Percentiles rank a stretch among this genome's conserved stretches.
Evolutionary conservation across 2,329 filamentous ascomycete genomes (phyloP).

Genomic region (Keithomyces neogunnii): DNA sequence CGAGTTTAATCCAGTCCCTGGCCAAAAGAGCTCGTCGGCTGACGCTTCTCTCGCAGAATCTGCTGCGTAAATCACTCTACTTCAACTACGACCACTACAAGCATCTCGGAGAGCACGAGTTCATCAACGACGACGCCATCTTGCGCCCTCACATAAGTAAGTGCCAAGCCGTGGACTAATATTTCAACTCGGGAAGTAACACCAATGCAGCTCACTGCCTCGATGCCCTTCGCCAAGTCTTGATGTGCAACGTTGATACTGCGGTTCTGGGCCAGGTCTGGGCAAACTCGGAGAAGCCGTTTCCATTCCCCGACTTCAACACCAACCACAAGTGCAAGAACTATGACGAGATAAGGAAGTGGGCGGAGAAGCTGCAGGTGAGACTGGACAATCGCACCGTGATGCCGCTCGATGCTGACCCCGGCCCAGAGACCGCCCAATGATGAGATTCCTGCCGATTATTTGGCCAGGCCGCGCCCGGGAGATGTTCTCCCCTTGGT

Average conservation of each 20-base stretch:
- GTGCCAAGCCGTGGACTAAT: slow-evolving; percentile 12
- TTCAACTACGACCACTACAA: slow-evolving; percentile 54
- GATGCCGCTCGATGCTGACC: background rate
- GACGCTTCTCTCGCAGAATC: slow-evolving; percentile 30
- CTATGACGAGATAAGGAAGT: slow-evolving; percentile 42
- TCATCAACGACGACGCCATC: slow-evolving; percentile 45
- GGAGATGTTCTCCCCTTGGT: background rate
- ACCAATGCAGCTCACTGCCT: slow-evolving; percentile 39
- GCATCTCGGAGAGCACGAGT: slow-evolving; percentile 38
- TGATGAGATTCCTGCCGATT: background rate
- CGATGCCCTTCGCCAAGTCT: slow-evolving; percentile 51
- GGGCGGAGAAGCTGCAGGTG: slow-evolving; percentile 45
- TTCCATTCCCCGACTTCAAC: slow-evolving; percentile 53
- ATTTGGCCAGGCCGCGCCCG: background rate
- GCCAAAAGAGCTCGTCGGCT: background rate
- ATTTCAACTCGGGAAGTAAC: background rate
- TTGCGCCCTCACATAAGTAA: slow-evolving; percentile 49
- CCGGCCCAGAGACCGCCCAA: background rate
- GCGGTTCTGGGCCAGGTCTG: slow-evolving; percentile 54
- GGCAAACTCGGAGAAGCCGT: slow-evolving; percentile 35
- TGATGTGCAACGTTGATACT: slow-evolving; percentile 55
- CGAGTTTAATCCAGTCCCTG: slow-evolving; percentile 14
- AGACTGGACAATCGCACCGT: background rate
- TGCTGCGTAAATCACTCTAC: slow-evolving; percentile 48
- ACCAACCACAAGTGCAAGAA: slow-evolving; percentile 51